Base-by-base conservation (phyloP, 352 stramenopile genomes). In the Aphanomyces cochlioides region DNA sequence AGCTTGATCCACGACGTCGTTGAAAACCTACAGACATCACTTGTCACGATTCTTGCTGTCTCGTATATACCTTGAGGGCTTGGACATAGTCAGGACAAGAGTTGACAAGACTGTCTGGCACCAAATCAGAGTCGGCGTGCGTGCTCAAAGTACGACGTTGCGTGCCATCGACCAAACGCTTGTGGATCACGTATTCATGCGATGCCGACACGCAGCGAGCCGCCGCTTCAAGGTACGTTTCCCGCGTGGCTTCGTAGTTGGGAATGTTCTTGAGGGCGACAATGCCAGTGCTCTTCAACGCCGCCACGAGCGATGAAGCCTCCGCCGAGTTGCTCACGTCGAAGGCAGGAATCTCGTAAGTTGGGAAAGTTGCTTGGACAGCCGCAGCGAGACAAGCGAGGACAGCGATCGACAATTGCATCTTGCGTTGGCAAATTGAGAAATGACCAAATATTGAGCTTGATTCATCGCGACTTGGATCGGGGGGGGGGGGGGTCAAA, bases 71-170 rank as follows among this genome's bases (percentile, higher is more conserved):
- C 54, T 37, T 61, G 39, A 70, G 64, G 12, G 45, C 64, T 2
- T 47, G n/a, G 21, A 70, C 64, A 41, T 70, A 70, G 19, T 70
- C 64, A 40, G 64, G 64, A 50, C 64, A 70, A 19, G 64, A n/a
- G 8, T 15, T 15, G 5, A 38, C 10, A 7, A 70, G 40, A 17
- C 5, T 34, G 5, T 47, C 47, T 7, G 64, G 64, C n/a, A 70
- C 47, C 13, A 61, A 37, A 37, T 61, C 54, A 0, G n/a, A 48
- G 57, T 48, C 82, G 13, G 80, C 80, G 21, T 72, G 67, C 38
- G 80, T 83, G 69, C 82, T 87, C 76, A 92, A 88, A 28, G 85
- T 92, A 73, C 84, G 89, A 28, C 83, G 83, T 47, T 82, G 74
- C 8, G 83, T 90, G 69, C 83, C 83, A 61, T 90, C 85, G 7